Evolutionary conservation across 345 rosid species (phyloP), one percentile per base, ranked within the genome.

Genomic region (Boechera stricta): DNA sequence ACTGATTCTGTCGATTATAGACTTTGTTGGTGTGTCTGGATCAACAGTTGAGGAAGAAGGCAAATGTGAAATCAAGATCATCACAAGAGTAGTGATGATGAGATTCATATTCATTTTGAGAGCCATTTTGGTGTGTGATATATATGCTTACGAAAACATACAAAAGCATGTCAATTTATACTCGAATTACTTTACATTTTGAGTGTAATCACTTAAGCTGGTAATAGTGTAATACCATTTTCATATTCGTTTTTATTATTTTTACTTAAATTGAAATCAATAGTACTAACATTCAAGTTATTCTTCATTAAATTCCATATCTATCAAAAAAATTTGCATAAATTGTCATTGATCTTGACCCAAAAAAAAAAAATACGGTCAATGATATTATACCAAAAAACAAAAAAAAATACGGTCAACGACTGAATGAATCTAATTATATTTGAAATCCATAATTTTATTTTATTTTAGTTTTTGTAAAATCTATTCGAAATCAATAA

Each of bases 21-120:
- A 62, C 67, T 62, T 62, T 62, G 51, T 62, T 24, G 11, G 11
- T 42, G 18, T 21, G 11, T 41, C 47, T 12, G 45, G 65, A 24
- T 60, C n/a, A 7, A 36, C n/a, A 5, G 32, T 41, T 44, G 67
- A 41, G 10, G 18, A 62, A 42, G 16, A 44, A 62, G 33, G 51
- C 9, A 62, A 41, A 15, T 41, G 51, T 62, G 67, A 41, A 24
- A 62, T 39, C 16, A 13, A 24, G 67, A 41, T 39, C 51, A 26
- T 41, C 67, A 62, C 67, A 41, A 62, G 67, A 21, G 51, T 62
- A 24, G 49, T 62, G 35, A 26, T 41, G 6, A 62, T 62, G 12
- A 21, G n/a, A 61, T 61, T 61, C 66, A 6, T 10, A 36, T 60
- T 60, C 44, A 59, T 32, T 7, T 7, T 13, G 26, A 12, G 60